These are phyloP conservation scores for Vigna unguiculata DNA, from an alignment of 306 rosid genomes.

Conservation along the genomic window DNA sequence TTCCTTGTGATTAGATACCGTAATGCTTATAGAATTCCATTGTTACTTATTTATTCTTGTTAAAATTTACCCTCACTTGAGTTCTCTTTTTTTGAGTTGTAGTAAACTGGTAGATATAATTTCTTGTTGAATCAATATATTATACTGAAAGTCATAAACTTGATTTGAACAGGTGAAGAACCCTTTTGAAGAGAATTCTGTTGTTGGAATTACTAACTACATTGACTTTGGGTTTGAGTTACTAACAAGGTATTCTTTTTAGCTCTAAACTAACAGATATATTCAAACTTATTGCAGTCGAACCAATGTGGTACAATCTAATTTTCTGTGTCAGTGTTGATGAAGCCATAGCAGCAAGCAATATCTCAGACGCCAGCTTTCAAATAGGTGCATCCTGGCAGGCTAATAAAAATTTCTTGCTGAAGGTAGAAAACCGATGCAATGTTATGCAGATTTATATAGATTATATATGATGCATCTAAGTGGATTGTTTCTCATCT, in stretches of 20 bases:
- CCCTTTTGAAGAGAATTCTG: constrained; percentile 76
- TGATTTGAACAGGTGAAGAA: constrained; percentile 80
- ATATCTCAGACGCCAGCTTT: constrained; percentile 74
- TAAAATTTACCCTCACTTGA: constrained; percentile 23
- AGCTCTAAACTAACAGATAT: constrained; percentile 13
- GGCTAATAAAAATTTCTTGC: constrained; percentile 87
- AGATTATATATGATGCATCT: constrained; percentile 40
- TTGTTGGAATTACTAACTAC: constrained; percentile 95
- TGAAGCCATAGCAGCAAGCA: constrained; percentile 58
- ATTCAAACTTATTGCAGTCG: constrained; percentile 28
- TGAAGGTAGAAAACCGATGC: constrained; percentile 68
- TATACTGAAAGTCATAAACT: constrained; percentile 40
- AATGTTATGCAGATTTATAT: constrained; percentile 30
- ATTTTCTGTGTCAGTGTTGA: constrained; percentile 63
- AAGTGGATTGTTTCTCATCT: constrained; percentile 37
- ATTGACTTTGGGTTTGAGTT: constrained; percentile 97
- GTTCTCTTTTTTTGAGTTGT: constrained; percentile 4
- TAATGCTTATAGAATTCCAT: constrained; percentile 30
- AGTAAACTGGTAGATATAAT: background rate
- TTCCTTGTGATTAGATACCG: constrained; percentile 5
- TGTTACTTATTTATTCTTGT: constrained; percentile 11
- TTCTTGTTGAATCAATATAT: constrained; percentile 2
- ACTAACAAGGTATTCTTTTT: constrained; percentile 68
- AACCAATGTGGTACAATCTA: constrained; percentile 39
- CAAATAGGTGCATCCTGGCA: constrained; percentile 98